A percentile compares a stretch with the other conserved stretches of the same genome.
Conservation (phyloP, 2,329 filamentous ascomycete species). For the Fusarium buxicola region DNA sequence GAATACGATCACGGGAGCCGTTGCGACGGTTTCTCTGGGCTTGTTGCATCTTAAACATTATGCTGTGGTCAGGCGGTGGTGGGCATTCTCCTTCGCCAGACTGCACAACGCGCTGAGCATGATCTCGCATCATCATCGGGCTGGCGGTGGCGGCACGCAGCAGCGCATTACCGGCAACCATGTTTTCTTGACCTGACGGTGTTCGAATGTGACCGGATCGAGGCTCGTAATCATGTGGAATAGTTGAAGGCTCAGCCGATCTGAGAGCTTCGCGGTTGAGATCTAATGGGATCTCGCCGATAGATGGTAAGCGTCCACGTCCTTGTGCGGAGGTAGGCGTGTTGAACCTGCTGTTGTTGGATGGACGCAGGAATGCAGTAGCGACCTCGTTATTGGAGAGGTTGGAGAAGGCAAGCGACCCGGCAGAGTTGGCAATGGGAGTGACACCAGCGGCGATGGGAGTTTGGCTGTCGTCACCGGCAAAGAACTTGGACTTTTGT, state of each 20-base stretch:
- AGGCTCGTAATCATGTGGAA: slow-evolving; percentile 42
- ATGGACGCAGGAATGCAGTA: slow-evolving; percentile 75
- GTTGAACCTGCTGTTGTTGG: slow-evolving; percentile 75
- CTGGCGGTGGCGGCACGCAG: slow-evolving; percentile 75
- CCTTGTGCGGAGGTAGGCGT: slow-evolving; percentile 73
- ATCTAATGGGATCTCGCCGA: slow-evolving; percentile 68
- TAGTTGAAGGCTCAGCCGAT: slow-evolving; percentile 36
- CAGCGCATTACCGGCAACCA: slow-evolving; percentile 60
- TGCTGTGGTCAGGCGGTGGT: slow-evolving; percentile 71
- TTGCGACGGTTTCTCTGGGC: slow-evolving; percentile 70
- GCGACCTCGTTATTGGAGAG: slow-evolving; percentile 67
- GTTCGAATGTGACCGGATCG: slow-evolving; percentile 52
- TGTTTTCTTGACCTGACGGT: slow-evolving; percentile 57
- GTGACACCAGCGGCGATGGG: slow-evolving; percentile 87
- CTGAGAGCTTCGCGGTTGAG: slow-evolving; percentile 48
- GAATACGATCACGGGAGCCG: slow-evolving; percentile 82
- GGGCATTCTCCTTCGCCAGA: slow-evolving; percentile 58
- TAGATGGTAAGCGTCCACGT: slow-evolving; percentile 78
- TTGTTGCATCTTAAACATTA: slow-evolving; percentile 71
- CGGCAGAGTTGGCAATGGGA: slow-evolving; percentile 83
- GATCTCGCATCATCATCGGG: slow-evolving; percentile 71
- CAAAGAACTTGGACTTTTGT: slow-evolving; percentile 73
- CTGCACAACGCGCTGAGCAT: slow-evolving; percentile 52
- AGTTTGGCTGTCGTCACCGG: slow-evolving; percentile 70
- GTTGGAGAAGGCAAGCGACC: slow-evolving; percentile 66